phyloP scores from a whole-genome alignment of 225 moss, liverwort and hornwort genomes.

The Straminergon stramineum region DNA sequence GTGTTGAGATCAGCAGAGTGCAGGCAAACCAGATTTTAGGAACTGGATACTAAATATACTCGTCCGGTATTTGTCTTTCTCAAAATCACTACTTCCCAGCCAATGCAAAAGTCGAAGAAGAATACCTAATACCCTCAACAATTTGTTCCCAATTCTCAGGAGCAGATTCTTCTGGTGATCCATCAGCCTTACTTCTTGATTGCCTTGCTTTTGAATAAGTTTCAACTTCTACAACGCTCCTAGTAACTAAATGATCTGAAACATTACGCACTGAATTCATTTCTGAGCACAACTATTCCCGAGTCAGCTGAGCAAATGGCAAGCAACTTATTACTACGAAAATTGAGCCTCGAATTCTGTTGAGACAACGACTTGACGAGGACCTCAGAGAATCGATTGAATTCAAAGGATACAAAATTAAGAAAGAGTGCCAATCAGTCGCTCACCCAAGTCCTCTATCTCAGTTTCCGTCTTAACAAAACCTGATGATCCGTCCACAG shows the following conservation, averaged over 20 bases:
- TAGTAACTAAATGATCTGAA: slow-evolving; percentile 20
- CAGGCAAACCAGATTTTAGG: not conserved
- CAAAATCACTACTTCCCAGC: not conserved
- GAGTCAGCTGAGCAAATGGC: not conserved
- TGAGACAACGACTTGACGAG: not conserved
- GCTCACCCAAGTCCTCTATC: slow-evolving; percentile 43
- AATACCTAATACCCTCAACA: slow-evolving; percentile 42
- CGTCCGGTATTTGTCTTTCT: not conserved
- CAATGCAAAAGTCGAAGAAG: not conserved
- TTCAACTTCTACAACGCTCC: slow-evolving; percentile 17
- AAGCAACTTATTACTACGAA: not conserved
- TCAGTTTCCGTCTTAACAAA: slow-evolving; percentile 26
- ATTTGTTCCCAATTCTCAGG: slow-evolving; percentile 48
- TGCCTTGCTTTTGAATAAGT: slow-evolving; percentile 4
- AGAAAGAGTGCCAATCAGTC: not conserved
- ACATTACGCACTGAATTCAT: not conserved
- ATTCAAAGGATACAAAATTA: not conserved
- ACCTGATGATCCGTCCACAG: not conserved
- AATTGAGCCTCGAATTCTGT: not conserved
- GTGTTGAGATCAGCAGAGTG: not conserved
- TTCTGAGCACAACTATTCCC: not conserved
- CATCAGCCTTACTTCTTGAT: slow-evolving; percentile 16
- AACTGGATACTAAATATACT: not conserved
- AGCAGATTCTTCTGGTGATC: slow-evolving; percentile 2
- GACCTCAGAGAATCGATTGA: not conserved